phyloP scores from a whole-genome alignment of 2,329 filamentous ascomycete genomes.

The Parastagonospora avenae region DNA sequence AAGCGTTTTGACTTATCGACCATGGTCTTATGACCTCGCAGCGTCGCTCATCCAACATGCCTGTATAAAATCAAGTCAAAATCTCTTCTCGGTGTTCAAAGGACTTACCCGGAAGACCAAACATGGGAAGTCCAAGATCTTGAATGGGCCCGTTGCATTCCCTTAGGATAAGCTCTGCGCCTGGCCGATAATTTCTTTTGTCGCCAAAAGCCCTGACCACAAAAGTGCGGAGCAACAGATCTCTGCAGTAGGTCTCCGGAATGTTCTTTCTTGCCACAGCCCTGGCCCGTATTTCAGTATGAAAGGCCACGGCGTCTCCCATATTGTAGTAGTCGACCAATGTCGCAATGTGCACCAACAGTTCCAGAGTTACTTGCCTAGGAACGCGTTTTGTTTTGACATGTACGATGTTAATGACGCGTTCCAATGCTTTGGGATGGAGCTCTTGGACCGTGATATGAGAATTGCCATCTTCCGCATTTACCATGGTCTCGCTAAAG shows the following conservation, averaged over 20 bases:
- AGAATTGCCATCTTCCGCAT: background rate
- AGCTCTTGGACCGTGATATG: constrained; percentile 7
- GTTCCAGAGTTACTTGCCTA: constrained; percentile 43
- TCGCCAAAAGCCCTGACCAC: background rate
- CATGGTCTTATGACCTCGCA: background rate
- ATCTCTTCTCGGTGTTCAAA: too few species aligned
- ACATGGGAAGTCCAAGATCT: background rate
- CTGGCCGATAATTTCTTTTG: background rate
- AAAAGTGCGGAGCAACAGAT: background rate
- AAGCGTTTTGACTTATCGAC: background rate
- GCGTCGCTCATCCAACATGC: background rate
- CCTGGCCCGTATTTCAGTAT: background rate
- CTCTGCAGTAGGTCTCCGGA: background rate
- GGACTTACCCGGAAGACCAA: background rate
- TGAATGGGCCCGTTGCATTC: background rate
- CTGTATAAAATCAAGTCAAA: background rate
- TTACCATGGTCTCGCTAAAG: background rate
- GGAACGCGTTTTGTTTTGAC: constrained; percentile 48
- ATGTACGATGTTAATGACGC: constrained; percentile 55
- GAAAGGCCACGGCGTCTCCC: background rate
- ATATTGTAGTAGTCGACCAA: constrained; percentile 49
- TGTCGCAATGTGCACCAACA: constrained; percentile 50
- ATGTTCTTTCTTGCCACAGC: background rate
- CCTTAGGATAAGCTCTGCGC: background rate
- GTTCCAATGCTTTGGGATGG: constrained; percentile 47